These are phyloP conservation scores for Leccinum ponderosum DNA, from an alignment of 1,284 basidiomycete species.

Conservation along the genomic window DNA sequence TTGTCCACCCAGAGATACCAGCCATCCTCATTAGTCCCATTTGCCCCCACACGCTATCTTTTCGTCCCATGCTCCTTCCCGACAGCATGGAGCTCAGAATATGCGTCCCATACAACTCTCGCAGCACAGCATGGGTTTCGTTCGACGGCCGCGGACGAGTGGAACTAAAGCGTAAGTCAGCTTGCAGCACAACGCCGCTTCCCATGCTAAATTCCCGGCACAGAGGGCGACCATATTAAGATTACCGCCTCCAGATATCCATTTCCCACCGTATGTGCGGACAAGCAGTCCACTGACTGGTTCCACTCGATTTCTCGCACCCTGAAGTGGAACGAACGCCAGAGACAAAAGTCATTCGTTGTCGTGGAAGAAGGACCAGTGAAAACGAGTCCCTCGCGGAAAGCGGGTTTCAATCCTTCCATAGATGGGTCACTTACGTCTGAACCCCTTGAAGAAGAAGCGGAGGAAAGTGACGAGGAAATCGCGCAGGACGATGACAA, in stretches of 20 bases:
- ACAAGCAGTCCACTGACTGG: constrained; percentile 98
- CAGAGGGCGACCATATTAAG: constrained; percentile 99
- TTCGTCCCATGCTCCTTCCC: constrained; percentile 97
- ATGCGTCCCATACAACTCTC: constrained; percentile 97
- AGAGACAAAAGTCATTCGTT: constrained; percentile 96
- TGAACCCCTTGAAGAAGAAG: constrained; percentile 43
- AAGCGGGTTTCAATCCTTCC: constrained; percentile 8
- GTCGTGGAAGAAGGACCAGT: constrained; percentile 87
- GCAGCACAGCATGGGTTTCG: constrained; percentile 98
- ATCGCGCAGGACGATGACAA: constrained; percentile 68
- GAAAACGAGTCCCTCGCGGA: constrained; percentile 40
- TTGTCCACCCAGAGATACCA: constrained; percentile 98
- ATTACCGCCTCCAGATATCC: constrained; percentile 98
- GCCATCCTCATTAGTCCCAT: constrained; percentile 97
- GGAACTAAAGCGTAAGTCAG: constrained; percentile 85
- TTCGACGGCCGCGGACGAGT: constrained; percentile 98
- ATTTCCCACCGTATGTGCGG: constrained; percentile 97
- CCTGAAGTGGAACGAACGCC: constrained; percentile 77
- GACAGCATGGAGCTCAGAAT: constrained; percentile 99
- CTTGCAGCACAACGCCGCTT: constrained; percentile 2
- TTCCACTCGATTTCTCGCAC: constrained; percentile 77
- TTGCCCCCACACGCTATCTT: constrained; percentile 97
- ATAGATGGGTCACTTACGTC: constrained; percentile 23
- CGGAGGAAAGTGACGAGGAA: constrained; percentile 38
- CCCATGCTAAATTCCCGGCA: constrained; percentile 13